Evolutionary conservation across 2,329 filamentous ascomycete species (phyloP), one percentile per base, ranked within the genome.

Genomic region (Microsporum audouinii): DNA sequence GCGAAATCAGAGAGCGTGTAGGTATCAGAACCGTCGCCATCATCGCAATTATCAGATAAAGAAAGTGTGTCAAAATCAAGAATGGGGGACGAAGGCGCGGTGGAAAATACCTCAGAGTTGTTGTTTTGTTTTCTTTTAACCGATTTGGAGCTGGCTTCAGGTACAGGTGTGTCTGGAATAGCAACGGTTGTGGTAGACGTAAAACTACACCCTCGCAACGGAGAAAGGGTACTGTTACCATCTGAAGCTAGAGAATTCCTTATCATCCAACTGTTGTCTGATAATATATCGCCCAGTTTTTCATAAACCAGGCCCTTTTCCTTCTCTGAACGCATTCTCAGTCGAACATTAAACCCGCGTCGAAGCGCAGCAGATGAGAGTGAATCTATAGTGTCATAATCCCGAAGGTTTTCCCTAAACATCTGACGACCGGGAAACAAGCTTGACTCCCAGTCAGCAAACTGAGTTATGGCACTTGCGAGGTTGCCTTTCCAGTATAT

Each of bases 401-500:
- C 14, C 6, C 14, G 39, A 5, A 43, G 17, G 39, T 5, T n/a
- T 43, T n/a, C 17, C 14, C 14, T n/a, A 17, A 5, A n/a, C 6
- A n/a, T 43, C 4, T 43, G 39, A n/a, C 39, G 39, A n/a, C 17
- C 14, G 7, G 57, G 38, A 10, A 43, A 61, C 63, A 8, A 64
- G 60, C 27, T 55, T 61, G 10, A 29, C 10, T 69, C 67, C 68
- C 70, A 70, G 31, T 72, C 70, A 7, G 71, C 69, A 51, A 77
- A 74, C 1, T 67, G 64, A 23, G 62, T 59, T 4, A 76, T 51
- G 2, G 72, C 55, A 0, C 45, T 29, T 10, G 70, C 57, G 10
- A 74, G 49, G 7, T 62, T 60, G 31, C 65, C 65, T 14, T 65
- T 64, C 51, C 65, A 76, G 60, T 70, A 72, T 2, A 76, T 66